These are phyloP conservation scores for Hortiboletus rubellus DNA, from an alignment of 1,284 basidiomycete species.

Conservation along the genomic window DNA sequence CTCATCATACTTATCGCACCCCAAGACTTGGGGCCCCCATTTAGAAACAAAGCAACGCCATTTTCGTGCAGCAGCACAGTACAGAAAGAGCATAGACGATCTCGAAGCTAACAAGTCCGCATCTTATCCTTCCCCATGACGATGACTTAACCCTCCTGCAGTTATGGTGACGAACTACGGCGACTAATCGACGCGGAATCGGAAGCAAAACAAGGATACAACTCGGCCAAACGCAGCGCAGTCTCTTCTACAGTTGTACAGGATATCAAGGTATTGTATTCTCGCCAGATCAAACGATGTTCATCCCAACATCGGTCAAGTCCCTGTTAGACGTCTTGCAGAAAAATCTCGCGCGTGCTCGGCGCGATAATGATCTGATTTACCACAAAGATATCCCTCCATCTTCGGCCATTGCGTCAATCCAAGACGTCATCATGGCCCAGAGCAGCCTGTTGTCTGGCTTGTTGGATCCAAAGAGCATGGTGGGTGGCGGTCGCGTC, in stretches of 20 bases:
- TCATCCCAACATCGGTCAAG: constrained; percentile 35
- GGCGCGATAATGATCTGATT: constrained; percentile 94
- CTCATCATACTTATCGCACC: constrained; percentile 14
- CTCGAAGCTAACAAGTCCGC: constrained; percentile 75
- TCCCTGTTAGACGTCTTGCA: constrained; percentile 69
- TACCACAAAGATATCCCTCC: constrained; percentile 90
- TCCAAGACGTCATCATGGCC: constrained; percentile 72
- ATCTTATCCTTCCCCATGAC: constrained; percentile 2
- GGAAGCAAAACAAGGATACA: constrained; percentile 73
- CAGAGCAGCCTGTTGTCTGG: constrained; percentile 61
- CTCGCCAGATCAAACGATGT: not conserved
- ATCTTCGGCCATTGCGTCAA: constrained; percentile 63
- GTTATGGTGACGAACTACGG: constrained; percentile 84
- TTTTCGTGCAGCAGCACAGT: constrained; percentile 90
- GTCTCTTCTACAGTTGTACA: constrained; percentile 64
- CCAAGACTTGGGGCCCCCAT: constrained; percentile 80
- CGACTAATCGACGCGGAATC: constrained; percentile 68
- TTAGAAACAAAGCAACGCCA: constrained; percentile 83
- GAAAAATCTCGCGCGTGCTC: constrained; percentile 69
- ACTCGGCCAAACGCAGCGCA: constrained; percentile 63
- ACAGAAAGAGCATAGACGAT: constrained; percentile 88
- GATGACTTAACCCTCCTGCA: constrained; percentile 31
- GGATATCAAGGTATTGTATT: constrained; percentile 67
- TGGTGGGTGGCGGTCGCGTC: constrained; percentile 49
- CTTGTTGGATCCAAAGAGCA: constrained; percentile 60